Conservation (phyloP, 2,329 filamentous ascomycete genomes). For the Orbilia javanica region DNA sequence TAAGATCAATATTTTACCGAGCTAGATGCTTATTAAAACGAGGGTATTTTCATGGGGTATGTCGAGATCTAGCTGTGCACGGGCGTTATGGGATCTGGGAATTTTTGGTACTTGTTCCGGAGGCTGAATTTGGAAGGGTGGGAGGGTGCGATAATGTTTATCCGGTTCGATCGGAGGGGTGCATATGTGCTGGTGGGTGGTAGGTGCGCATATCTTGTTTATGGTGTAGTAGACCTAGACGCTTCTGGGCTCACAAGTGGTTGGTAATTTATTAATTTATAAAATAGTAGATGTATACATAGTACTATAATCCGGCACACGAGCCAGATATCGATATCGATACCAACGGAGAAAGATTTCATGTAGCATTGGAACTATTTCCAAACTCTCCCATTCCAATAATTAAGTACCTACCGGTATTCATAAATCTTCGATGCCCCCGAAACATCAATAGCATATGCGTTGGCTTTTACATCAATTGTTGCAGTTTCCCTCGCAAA, state of each 20-base stretch:
- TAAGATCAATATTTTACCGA: conserved; percentile 46
- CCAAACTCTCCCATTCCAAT: not conserved
- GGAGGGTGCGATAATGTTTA: conserved; percentile 27
- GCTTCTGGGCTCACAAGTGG: too few relatives aligned
- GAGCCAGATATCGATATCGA: too few relatives aligned
- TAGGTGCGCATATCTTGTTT: not conserved
- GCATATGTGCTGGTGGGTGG: not conserved
- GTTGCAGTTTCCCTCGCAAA: not conserved
- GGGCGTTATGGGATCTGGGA: conserved; percentile 6
- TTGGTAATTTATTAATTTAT: too few relatives aligned
- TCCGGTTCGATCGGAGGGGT: conserved; percentile 15
- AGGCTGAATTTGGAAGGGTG: conserved; percentile 12
- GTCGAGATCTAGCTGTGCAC: conserved; percentile 12
- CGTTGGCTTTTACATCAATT: not conserved
- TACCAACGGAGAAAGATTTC: not conserved
- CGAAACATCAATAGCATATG: not conserved
- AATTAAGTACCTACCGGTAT: too few relatives aligned
- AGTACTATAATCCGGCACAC: too few relatives aligned
- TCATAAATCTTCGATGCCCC: too few relatives aligned
- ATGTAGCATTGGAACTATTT: not conserved
- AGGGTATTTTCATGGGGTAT: too few relatives aligned
- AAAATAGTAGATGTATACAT: too few relatives aligned
- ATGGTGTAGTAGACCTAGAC: not conserved
- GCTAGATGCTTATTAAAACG: conserved; percentile 8
- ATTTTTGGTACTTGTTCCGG: not conserved